phyloP scores from a whole-genome alignment of 192 early-diverging fungal genomes.

The Fimicolochytrium jonesii region DNA sequence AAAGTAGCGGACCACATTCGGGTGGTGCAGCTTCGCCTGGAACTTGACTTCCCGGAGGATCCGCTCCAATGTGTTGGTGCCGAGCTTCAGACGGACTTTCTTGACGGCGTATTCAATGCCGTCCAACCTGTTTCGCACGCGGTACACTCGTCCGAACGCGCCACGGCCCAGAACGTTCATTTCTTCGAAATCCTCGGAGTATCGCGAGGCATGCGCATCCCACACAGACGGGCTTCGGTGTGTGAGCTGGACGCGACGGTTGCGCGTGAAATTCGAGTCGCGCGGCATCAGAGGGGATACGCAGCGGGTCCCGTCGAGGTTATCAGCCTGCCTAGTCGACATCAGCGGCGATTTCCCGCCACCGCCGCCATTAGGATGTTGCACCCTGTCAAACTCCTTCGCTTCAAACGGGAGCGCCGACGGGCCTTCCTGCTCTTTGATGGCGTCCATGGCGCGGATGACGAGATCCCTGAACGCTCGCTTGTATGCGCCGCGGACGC shows the following conservation, averaged over 20 bases:
- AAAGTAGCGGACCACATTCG: constrained; percentile 91
- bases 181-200: constrained; percentile 79
- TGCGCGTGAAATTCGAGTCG: too few relatives aligned
- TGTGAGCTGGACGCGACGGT: too few relatives aligned
- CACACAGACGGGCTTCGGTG: constrained; percentile 10
- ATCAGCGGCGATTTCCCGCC: too few relatives aligned
- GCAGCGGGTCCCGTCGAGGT: too few relatives aligned
- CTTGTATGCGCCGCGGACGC: constrained; percentile 79
- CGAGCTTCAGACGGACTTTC: constrained; percentile 60
- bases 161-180: constrained; percentile 77
- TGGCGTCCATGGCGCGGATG: constrained; percentile 68
- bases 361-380: too few relatives aligned
- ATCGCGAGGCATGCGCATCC: constrained; percentile 47
- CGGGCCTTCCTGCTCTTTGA: constrained; percentile 32
- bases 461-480: constrained; percentile 82
- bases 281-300: constrained; percentile 9
- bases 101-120: constrained; percentile 90
- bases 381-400: too few relatives aligned
- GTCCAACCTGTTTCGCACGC: constrained; percentile 84
- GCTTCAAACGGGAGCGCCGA: too few relatives aligned
- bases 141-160: constrained; percentile 85
- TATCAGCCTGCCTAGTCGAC: too few relatives aligned
- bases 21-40: constrained; percentile 77
- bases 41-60: constrained; percentile 90
- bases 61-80: constrained; percentile 31